Base-by-base conservation (phyloP, 495 filamentous ascomycete genomes). In the Cetradonia linearis region DNA sequence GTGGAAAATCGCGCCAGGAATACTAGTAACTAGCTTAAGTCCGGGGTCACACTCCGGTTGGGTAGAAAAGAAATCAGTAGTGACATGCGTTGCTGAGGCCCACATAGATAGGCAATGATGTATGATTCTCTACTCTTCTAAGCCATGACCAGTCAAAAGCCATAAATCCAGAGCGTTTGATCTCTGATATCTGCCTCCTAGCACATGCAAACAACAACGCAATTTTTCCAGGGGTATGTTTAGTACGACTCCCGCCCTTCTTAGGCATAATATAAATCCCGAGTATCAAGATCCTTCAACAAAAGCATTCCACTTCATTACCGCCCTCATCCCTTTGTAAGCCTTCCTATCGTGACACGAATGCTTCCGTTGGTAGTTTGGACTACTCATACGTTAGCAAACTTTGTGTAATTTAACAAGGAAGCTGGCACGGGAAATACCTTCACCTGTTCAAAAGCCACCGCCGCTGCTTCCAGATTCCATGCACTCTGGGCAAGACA, bases 401-500 rank as follows among this genome's bases (percentile, higher is more conserved):
- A 33, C 4, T 31, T 31, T 9, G 31, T 31, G 13, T 4, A 54
- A 5, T 34, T 0, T 54, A 20, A 20, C 18, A 20, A 34, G n/a
- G 18, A 36, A 52, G 48, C 8, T 14, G 28, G n/a, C 27, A 46
- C 13, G 37, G 13, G 18, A 56, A 47, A 38, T 63, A 68, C 66
- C 55, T 63, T 68, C 10, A 61, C 66, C 37, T 53, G 55, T 61
- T 84, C 81, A 68, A 91, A 91, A 40, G 81, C 79, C 58, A 75
- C 74, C 63, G 86, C 72, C 0, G 87, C 89, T 56, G 72, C 71
- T n/a, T 85, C 80, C 40, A 86, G 78, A 68, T 89, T 81, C 87
- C 89, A 93, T 49, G 79, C 79, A 62, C 81, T 84, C 61, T 86
- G 80, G 0, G 78, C 76, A 6, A 93, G 74, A 63, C 88, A 91